Evolutionary conservation across 345 rosid genomes (phyloP).

Genomic region (Brassica incana): DNA sequence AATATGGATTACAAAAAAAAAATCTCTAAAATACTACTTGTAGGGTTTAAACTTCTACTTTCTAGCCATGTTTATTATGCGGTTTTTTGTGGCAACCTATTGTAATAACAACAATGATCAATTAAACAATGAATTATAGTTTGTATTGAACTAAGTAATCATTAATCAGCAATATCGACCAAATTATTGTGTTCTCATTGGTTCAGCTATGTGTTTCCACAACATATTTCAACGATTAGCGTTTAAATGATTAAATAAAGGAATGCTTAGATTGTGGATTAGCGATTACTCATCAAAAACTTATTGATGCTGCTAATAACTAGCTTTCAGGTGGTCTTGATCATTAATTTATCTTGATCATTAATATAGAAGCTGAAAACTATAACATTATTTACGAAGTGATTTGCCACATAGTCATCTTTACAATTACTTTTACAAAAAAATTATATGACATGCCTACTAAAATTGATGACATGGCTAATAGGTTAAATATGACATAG

Average conservation of each 20-base stretch:
- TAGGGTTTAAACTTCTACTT: neutral
- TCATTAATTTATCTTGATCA: no score
- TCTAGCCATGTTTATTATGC: neutral
- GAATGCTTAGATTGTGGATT: neutral
- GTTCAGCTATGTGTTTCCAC: neutral
- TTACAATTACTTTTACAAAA: no score
- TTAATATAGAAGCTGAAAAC: no score
- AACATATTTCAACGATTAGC: neutral
- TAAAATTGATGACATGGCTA: no score
- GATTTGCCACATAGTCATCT: no score
- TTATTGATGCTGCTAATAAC: neutral
- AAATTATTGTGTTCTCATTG: neutral
- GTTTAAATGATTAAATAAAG: neutral
- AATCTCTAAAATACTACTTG: neutral
- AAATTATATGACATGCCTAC: no score
- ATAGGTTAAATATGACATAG: no score
- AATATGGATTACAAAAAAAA: neutral
- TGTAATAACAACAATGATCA: neutral
- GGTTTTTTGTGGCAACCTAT: neutral
- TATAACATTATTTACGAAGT: no score
- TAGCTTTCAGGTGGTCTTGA: neutral
- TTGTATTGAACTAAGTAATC: neutral
- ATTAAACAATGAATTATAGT: neutral
- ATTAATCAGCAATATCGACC: neutral
- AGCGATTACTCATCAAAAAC: neutral